Conservation (phyloP, 441 rosid species). For the Erodium texanum region DNA sequence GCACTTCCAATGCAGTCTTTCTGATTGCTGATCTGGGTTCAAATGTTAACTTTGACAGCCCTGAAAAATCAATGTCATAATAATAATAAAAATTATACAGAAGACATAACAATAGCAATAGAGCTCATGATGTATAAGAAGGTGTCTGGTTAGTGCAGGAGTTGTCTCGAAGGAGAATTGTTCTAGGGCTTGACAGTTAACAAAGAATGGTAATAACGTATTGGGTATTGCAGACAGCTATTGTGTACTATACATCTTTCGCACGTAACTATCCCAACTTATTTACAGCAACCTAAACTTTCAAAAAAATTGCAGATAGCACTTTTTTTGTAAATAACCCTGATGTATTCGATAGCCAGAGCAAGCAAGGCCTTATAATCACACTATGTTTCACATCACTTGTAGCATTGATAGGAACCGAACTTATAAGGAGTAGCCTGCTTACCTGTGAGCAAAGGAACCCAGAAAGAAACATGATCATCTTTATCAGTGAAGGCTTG, state of each 20-base stretch:
- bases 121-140: neutral
- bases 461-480: constrained; percentile 80
- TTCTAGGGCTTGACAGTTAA: neutral
- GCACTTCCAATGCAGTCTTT: constrained; percentile 84
- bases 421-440: constrained; percentile 15
- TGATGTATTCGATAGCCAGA: neutral
- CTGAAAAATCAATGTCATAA: constrained; percentile 34
- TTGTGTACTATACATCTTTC: no score
- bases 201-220: neutral
- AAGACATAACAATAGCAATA: neutral
- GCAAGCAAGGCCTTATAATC: neutral
- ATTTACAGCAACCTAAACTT: no score
- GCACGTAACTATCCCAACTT: no score
- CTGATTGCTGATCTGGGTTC: constrained; percentile 77
- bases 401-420: constrained; percentile 11
- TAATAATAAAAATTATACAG: neutral
- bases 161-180: neutral
- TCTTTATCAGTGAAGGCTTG: constrained; percentile 45
- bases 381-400: no score
- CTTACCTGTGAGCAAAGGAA: constrained; percentile 89
- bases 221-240: no score
- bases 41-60: constrained; percentile 70
- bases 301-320: no score
- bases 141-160: constrained; percentile 3
- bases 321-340: no score